Evolutionary conservation across 176 grass and related monocot genomes (phyloP), one percentile per base, ranked within the genome.

Genomic region (Oryza coarctata): DNA sequence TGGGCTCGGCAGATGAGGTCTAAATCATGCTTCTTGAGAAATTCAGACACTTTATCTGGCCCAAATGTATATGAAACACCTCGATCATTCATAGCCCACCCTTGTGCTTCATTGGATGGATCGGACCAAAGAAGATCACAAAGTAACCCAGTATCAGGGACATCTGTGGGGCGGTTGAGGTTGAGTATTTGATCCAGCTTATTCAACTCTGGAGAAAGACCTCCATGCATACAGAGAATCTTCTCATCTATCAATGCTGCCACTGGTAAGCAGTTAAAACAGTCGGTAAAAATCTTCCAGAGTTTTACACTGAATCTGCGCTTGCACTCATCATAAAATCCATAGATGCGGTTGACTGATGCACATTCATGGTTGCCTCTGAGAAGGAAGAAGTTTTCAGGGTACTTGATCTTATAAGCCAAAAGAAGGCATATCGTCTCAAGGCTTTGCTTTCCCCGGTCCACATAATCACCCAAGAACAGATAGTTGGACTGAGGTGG

Each of bases 91-190:
- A 91, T 88, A 47, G 83, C 92, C 92, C 92, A 94, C 12, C 92
- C 92, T 67, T 86, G 79, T 33, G 84, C 70, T 41, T 91, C 92
- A 17, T 66, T 84, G 20, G 83, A 81, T 64, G 92, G 92, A 82
- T 94, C 92, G 0, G 92, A 94, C 92, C 92, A 94, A 50, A 94
- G 92, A 86, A 94, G 92, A 81, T 94, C 92, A 77, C 92, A 94
- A 7, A 94, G 86, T 74, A 94, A 77, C 52, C 92, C 92, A 45
- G 86, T 76, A 65, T 94, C 92, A 25, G 92, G 92, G 18, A 94
- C 88, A 25, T 94, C 92, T 18, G 86, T 80, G 47, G 92, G 92
- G 17, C 92, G 88, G 55, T 63, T 71, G 74, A 94, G 57, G 49
- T 84, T 91, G 68, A 75, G 65, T 74, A 94, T 94, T 84, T 91